Evolutionary conservation across 225 moss, liverwort and hornwort species (phyloP), one percentile per base, ranked within the genome.

Genomic region (Anthoceros angustus): DNA sequence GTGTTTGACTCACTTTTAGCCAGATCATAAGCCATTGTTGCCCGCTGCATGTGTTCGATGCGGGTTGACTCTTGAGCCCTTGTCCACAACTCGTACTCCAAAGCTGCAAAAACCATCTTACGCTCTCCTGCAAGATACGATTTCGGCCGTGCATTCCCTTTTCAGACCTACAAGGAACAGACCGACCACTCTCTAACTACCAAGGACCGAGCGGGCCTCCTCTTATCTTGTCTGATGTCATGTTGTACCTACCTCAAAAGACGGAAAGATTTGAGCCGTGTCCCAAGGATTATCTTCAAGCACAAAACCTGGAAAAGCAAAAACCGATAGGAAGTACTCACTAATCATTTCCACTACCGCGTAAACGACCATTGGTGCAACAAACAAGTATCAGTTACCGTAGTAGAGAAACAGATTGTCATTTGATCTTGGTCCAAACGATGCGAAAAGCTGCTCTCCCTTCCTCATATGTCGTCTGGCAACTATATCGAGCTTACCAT

Each of bases 361-460:
- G n/a, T 15, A 5, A 9, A 55, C 41, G 63, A 39, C 32, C 7
- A 70, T 70, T 18, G n/a, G 45, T 16, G 16, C 16, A 55, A 9
- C n/a, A 55, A 9, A 23, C 18, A 5, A 8, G 23, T 15, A 55
- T 23, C 14, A 55, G 23, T 62, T 72, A 93, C 93, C 93, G 66
- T 93, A 93, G 42, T 93, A 93, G 55, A 93, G 83, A 75, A 84
- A 93, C 40, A 90, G 83, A 73, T 94, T 94, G 73, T 94, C 93
- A 64, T 93, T 90, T 63, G 87, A 72, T 76, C 93, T 79, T 41
- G 93, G 90, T 68, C 93, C 93, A 72, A 93, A 93, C 8, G 93
- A 90, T 65, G 93, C 93, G 80, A 87, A 90, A 32, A 93, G 67
- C 50, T 93, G 87, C 77, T 90, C 90, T 71, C 81, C 84, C 65